These are phyloP conservation scores for Fremontodendron californicum DNA, from an alignment of 345 rosid genomes.

Conservation along the genomic window DNA sequence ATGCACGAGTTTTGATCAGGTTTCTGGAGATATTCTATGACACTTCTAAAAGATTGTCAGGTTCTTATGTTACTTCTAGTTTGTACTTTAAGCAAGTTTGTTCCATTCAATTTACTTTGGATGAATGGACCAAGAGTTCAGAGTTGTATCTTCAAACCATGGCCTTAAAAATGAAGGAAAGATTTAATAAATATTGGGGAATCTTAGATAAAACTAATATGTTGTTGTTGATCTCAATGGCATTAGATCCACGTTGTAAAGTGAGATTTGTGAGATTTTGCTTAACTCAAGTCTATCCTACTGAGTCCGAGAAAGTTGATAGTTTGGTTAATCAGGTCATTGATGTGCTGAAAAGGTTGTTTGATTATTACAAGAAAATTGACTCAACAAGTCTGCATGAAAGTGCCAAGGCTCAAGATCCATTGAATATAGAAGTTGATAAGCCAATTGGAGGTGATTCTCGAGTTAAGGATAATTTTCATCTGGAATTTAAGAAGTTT, in stretches of 20 bases:
- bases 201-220: neutral
- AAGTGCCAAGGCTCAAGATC: neutral
- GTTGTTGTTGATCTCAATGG: neutral
- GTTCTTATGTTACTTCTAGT: neutral
- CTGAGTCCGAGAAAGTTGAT: neutral
- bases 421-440: neutral
- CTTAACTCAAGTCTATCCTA: neutral
- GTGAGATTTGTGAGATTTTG: neutral
- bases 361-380: neutral
- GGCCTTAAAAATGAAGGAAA: neutral
- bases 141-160: neutral
- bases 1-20: neutral
- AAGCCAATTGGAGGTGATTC: neutral
- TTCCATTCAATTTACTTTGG: neutral
- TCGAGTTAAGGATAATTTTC: neutral
- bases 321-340: neutral
- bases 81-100: neutral
- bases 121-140: neutral
- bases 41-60: neutral
- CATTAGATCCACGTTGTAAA: neutral
- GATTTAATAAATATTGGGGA: neutral
- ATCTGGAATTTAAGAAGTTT: neutral
- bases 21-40: neutral
- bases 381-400: neutral
- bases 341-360: neutral